phyloP scores from a whole-genome alignment of 139 green algal genomes.

The Coelastrella sp. region DNA sequence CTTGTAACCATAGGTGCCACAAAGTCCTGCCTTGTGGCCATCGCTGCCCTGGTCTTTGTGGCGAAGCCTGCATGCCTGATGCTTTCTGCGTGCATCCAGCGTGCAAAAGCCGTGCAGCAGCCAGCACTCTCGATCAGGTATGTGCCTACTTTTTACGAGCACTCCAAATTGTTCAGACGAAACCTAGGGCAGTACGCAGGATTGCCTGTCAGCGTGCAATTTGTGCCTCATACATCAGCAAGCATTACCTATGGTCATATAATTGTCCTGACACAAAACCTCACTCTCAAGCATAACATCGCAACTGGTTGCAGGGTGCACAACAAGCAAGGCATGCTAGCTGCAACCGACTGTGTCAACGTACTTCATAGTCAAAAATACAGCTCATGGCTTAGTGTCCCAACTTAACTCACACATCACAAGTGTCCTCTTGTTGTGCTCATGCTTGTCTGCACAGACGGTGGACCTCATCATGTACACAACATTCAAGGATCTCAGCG shows the following conservation, averaged over 20 bases:
- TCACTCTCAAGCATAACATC: no score
- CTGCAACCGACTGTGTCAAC: no score
- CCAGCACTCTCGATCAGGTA: neutral
- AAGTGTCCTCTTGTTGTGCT: neutral
- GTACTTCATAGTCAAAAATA: neutral
- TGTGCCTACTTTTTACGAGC: neutral
- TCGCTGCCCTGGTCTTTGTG: slow-evolving; percentile 70
- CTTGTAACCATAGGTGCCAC: slow-evolving; percentile 75
- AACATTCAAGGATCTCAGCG: slow-evolving; percentile 57
- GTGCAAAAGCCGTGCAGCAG: slow-evolving; percentile 15
- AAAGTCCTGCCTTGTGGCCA: slow-evolving; percentile 66
- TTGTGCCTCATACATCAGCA: no score
- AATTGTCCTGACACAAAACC: no score
- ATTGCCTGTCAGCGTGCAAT: no score
- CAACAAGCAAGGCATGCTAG: no score
- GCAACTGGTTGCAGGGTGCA: no score
- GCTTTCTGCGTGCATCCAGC: slow-evolving; percentile 7
- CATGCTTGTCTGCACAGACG: slow-evolving; percentile 34
- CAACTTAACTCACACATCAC: neutral
- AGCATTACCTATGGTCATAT: no score
- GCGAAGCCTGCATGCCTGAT: slow-evolving; percentile 55
- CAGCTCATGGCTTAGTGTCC: neutral
- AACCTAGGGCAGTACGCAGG: no score
- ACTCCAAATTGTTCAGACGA: neutral
- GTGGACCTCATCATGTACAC: slow-evolving; percentile 67